Evolutionary conservation across 1,284 basidiomycete genomes (phyloP).

Genomic region (Microbotryomycetes sp.): DNA sequence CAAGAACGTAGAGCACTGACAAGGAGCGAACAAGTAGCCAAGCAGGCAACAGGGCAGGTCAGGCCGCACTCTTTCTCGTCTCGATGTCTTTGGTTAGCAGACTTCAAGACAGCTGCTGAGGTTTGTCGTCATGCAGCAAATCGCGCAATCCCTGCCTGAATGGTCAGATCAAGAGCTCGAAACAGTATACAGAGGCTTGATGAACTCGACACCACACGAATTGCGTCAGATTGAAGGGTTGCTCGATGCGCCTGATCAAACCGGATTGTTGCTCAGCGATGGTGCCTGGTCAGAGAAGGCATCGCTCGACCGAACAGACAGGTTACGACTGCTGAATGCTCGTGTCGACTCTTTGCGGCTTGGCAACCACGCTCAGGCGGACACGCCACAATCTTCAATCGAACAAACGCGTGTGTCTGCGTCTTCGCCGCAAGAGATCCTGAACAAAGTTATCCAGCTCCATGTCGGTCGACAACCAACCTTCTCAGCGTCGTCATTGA

Average conservation of each 20-base stretch:
- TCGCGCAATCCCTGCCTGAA: neutral
- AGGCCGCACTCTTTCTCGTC: too few relatives aligned
- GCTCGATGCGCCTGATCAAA: slow-evolving; percentile 3
- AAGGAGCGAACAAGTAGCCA: too few relatives aligned
- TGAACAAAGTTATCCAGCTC: slow-evolving; percentile 4
- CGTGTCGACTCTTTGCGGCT: slow-evolving; percentile 5
- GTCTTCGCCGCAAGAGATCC: neutral
- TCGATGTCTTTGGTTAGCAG: too few relatives aligned
- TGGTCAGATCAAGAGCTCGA: slow-evolving; percentile 13
- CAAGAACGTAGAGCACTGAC: too few relatives aligned
- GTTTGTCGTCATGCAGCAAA: too few relatives aligned
- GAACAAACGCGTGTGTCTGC: neutral
- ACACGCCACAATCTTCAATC: neutral
- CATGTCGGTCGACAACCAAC: neutral
- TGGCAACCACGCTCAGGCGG: neutral
- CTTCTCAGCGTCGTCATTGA: too few relatives aligned
- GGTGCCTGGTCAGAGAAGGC: neutral
- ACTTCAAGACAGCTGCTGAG: too few relatives aligned
- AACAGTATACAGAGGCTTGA: slow-evolving; percentile 17
- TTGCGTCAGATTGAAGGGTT: neutral
- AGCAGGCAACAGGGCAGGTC: too few relatives aligned
- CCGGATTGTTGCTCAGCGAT: slow-evolving; percentile 3
- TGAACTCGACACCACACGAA: slow-evolving; percentile 13
- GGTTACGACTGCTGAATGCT: slow-evolving; percentile 15
- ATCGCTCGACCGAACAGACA: neutral